Evolutionary conservation across 129 eudicot genomes (phyloP).

Genomic region (Pseudognaphalium luteoalbum): DNA sequence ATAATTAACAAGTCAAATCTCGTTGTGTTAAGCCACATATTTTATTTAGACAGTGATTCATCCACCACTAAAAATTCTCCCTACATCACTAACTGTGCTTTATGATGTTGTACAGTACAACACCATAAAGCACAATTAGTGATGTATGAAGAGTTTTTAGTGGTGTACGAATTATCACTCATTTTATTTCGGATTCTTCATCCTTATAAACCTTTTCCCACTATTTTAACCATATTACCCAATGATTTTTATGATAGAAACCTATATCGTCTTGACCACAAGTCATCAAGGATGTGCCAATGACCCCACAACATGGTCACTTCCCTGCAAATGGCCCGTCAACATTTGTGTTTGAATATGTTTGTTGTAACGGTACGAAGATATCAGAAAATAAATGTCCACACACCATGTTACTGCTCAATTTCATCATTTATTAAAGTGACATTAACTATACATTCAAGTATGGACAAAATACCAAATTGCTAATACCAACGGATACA

Average conservation of each 20-base stretch:
- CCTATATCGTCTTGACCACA: background rate
- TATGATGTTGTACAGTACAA: too few species aligned
- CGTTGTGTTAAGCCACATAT: too few species aligned
- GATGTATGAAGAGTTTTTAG: too few species aligned
- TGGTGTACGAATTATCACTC: too few species aligned
- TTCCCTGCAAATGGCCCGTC: constrained; percentile 17
- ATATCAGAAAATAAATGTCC: constrained; percentile 20
- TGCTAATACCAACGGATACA: constrained; percentile 26
- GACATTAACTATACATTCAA: constrained; percentile 12
- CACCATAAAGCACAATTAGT: too few species aligned
- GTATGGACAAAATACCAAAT: constrained; percentile 17
- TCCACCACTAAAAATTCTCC: too few species aligned
- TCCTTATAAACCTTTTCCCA: too few species aligned
- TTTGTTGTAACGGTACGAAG: constrained; percentile 29
- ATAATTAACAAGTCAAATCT: too few species aligned
- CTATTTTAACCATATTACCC: background rate
- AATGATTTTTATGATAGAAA: background rate
- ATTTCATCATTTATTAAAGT: constrained; percentile 13
- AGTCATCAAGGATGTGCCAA: background rate
- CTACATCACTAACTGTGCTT: too few species aligned
- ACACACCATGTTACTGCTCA: constrained; percentile 3
- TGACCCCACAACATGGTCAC: constrained; percentile 24
- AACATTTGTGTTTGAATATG: constrained; percentile 10
- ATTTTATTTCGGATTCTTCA: too few species aligned
- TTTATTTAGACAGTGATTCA: too few species aligned